These are phyloP conservation scores for Trichoderma brevicompactum DNA, from an alignment of 2,329 filamentous ascomycete species.

Conservation along the genomic window DNA sequence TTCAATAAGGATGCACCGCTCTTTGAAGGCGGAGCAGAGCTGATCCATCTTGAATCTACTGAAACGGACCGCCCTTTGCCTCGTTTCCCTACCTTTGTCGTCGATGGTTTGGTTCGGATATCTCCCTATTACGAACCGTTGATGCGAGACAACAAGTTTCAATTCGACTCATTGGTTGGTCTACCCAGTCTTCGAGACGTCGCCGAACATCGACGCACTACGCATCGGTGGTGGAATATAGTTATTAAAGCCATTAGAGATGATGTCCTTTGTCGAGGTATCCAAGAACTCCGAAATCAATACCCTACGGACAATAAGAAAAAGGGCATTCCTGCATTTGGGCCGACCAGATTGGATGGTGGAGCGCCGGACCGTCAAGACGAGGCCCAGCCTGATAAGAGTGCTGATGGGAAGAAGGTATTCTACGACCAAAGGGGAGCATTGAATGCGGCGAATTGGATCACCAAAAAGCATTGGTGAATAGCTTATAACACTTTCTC, in stretches of 20 bases:
- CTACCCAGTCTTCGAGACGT: conserved; percentile 38
- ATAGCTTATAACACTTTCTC: too few relatives aligned
- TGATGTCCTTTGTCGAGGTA: conserved; percentile 1
- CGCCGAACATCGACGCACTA: not conserved
- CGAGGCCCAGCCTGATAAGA: conserved; percentile 31
- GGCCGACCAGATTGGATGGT: conserved; percentile 23
- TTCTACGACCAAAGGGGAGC: conserved; percentile 1
- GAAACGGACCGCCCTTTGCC: conserved; percentile 26
- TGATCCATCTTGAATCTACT: conserved; percentile 35
- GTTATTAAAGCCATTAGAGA: not conserved
- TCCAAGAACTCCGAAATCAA: not conserved
- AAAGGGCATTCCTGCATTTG: conserved; percentile 5
- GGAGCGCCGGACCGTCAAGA: conserved; percentile 33
- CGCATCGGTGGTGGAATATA: too few relatives aligned
- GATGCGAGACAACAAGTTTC: conserved; percentile 37
- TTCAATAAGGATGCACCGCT: conserved; percentile 44
- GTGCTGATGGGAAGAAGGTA: not conserved
- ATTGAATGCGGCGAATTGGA: not conserved
- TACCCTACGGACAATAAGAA: not conserved
- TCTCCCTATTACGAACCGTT: conserved; percentile 26
- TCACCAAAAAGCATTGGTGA: conserved; percentile 2
- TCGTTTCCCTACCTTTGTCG: conserved; percentile 20
- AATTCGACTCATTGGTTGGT: conserved; percentile 39
- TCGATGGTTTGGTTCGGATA: conserved; percentile 29
- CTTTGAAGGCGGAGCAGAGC: conserved; percentile 19